Conservation (phyloP, 352 stramenopile genomes). For the Pythium dissotocum region DNA sequence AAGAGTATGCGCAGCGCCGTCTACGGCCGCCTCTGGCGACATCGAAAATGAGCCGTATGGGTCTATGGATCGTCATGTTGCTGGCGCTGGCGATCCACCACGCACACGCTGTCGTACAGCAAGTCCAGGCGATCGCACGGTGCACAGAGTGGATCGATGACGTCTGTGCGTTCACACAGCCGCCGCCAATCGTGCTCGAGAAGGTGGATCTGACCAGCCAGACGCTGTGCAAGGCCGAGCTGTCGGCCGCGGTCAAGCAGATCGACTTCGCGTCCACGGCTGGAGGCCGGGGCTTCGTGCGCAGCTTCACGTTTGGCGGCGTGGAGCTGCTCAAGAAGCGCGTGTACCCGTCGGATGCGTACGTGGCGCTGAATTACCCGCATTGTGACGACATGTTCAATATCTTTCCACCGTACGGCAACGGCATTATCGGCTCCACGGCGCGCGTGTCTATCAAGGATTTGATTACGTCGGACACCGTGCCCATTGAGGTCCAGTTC, state of each 20-base stretch:
- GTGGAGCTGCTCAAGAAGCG: slow-evolving; percentile 55
- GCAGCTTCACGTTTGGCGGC: slow-evolving; percentile 64
- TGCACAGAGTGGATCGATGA: slow-evolving; percentile 54
- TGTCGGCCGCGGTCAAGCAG: slow-evolving; percentile 78
- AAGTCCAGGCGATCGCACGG: slow-evolving; percentile 60
- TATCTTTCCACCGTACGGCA: slow-evolving; percentile 75
- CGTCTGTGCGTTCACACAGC: slow-evolving; percentile 50
- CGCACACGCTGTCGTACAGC: slow-evolving; percentile 42
- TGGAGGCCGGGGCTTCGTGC: slow-evolving; percentile 54
- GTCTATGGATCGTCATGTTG: neutral
- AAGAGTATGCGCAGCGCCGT: slow-evolving; percentile 20
- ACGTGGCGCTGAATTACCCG: slow-evolving; percentile 69
- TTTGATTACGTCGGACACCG: slow-evolving; percentile 40
- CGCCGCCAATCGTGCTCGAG: slow-evolving; percentile 50
- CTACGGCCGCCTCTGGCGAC: slow-evolving; percentile 6
- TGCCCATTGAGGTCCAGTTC: slow-evolving; percentile 57
- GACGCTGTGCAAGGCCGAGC: slow-evolving; percentile 80
- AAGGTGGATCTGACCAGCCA: slow-evolving; percentile 52
- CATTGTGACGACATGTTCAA: slow-evolving; percentile 88
- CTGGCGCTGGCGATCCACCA: neutral
- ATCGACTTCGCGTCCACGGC: slow-evolving; percentile 71
- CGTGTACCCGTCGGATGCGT: slow-evolving; percentile 64
- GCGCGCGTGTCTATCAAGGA: slow-evolving; percentile 68
- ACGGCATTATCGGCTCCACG: slow-evolving; percentile 63
- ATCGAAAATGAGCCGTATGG: neutral